A percentile compares a stretch with the other conserved stretches of the same genome.
phyloP scores from a whole-genome alignment of 1,139 yeast genomes.

The Protomyces gravidus region DNA sequence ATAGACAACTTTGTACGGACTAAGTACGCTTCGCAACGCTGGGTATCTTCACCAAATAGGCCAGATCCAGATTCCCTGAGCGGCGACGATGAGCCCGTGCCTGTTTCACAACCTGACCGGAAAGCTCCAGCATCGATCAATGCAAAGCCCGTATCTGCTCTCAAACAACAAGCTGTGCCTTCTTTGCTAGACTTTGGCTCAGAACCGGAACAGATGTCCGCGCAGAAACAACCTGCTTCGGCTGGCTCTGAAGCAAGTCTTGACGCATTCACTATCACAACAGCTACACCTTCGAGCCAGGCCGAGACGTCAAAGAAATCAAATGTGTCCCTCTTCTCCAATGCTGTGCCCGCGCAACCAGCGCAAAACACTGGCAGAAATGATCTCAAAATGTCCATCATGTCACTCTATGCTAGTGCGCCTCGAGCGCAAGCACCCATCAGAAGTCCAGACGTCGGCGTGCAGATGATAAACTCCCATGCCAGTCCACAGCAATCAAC shows the following conservation, averaged over 20 bases:
- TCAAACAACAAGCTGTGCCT: conserved; percentile 30
- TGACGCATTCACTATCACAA: conserved; percentile 31
- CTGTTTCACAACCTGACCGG: background rate
- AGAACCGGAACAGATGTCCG: conserved; percentile 25
- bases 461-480: no score
- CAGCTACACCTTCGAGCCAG: conserved; percentile 32
- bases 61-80: conserved; percentile 54
- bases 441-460: background rate
- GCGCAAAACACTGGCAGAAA: conserved; percentile 43
- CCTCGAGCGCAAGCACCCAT: conserved; percentile 29
- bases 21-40: conserved; percentile 82
- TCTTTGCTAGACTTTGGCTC: conserved; percentile 17
- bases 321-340: conserved; percentile 16
- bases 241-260: conserved; percentile 33
- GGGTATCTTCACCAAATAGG: conserved; percentile 55
- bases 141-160: conserved; percentile 12
- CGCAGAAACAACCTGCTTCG: conserved; percentile 34
- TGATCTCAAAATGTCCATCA: conserved; percentile 85
- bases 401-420: conserved; percentile 83
- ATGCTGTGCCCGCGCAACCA: background rate
- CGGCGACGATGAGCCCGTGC: conserved; percentile 30
- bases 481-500: background rate
- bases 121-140: conserved; percentile 32
- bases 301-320: conserved; percentile 23
- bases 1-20: conserved; percentile 85